Evolutionary conservation across 495 filamentous ascomycete genomes (phyloP).

Genomic region (Xylaria telfairii): DNA sequence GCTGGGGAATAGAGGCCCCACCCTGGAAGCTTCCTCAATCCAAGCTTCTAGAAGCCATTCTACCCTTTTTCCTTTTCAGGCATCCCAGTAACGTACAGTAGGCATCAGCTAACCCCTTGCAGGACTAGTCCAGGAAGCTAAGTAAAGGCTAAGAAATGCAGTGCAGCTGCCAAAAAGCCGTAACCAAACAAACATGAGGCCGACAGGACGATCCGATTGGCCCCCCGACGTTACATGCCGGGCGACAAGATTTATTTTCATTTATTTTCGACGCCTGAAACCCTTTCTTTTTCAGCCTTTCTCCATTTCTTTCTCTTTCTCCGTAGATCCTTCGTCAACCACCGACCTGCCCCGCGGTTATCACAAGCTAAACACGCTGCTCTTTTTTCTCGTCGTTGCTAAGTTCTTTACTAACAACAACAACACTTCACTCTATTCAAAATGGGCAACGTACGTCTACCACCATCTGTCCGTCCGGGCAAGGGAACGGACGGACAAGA

Average conservation of each 20-base stretch:
- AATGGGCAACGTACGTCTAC: constrained; percentile 61
- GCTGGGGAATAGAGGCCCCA: background rate
- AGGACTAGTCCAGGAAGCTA: background rate
- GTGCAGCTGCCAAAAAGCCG: background rate
- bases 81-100: background rate
- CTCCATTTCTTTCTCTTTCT: constrained; percentile 23
- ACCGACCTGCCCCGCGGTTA: constrained; percentile 29
- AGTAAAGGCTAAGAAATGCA: constrained; percentile 5
- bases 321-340: constrained; percentile 27
- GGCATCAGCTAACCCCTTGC: background rate
- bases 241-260: background rate
- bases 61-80: background rate
- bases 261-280: background rate
- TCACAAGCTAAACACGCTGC: constrained; percentile 4
- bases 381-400: background rate
- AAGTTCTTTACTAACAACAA: background rate
- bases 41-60: background rate
- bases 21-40: background rate
- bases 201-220: background rate
- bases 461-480: background rate
- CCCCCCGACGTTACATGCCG: background rate
- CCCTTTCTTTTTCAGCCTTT: constrained; percentile 10
- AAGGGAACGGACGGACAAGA: background rate
- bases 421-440: constrained; percentile 28
- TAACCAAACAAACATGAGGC: background rate